A percentile compares a stretch with the other conserved stretches of the same genome.
Evolutionary conservation across 2,329 filamentous ascomycete species (phyloP).

Genomic region (Fusarium chaquense): DNA sequence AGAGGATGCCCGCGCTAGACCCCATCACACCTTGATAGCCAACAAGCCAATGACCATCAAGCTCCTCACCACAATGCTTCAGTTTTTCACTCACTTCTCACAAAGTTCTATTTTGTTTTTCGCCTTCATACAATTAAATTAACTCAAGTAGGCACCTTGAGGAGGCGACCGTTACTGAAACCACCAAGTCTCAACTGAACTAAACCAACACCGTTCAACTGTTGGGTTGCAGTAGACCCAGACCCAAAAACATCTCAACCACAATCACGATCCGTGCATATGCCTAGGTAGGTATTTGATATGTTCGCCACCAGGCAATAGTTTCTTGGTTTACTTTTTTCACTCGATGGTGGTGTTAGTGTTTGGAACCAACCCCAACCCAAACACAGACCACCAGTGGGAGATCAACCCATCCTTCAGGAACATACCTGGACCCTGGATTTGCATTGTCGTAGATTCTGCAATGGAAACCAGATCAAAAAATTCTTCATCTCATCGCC

Average conservation of each 20-base stretch:
- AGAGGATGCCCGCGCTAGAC: slow-evolving; percentile 19
- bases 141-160: slow-evolving; percentile 6
- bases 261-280: slow-evolving; percentile 24
- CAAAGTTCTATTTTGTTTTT: slow-evolving; percentile 11
- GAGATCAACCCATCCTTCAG: slow-evolving; percentile 35
- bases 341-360: slow-evolving; percentile 1
- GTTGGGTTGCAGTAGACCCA: slow-evolving; percentile 13
- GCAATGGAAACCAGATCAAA: slow-evolving; percentile 7
- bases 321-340: neutral
- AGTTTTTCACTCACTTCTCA: slow-evolving; percentile 4
- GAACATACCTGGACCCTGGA: slow-evolving; percentile 27
- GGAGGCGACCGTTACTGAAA: slow-evolving; percentile 43
- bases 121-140: slow-evolving; percentile 21
- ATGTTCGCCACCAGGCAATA: slow-evolving; percentile 33
- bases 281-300: neutral
- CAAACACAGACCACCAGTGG: slow-evolving; percentile 22
- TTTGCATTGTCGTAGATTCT: slow-evolving; percentile 17
- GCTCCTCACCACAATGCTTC: slow-evolving; percentile 24
- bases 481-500: slow-evolving; percentile 30
- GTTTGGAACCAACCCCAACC: neutral
- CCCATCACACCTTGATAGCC: slow-evolving; percentile 35
- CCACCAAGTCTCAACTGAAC: slow-evolving; percentile 4
- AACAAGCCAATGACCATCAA: slow-evolving; percentile 36
- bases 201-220: neutral
- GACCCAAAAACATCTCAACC: slow-evolving; percentile 3